Base-by-base conservation (phyloP, 108 stramenopile species). In the Cyclostephanos invisitatus region DNA sequence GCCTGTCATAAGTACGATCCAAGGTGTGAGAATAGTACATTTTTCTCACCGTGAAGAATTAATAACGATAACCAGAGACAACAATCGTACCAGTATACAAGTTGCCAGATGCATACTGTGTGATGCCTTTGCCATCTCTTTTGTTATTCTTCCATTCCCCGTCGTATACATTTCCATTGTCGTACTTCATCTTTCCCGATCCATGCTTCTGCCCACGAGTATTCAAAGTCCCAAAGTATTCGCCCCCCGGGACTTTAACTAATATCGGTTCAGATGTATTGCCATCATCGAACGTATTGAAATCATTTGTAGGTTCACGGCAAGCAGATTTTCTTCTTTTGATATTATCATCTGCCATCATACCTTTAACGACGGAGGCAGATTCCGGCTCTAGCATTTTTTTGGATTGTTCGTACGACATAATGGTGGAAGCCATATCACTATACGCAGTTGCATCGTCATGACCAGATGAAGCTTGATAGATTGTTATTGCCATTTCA, bases 181-280 rank as follows among this genome's bases (percentile, higher is more conserved):
- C 72, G 54, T 72, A 72, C 17, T 24, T 72, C 72, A 72, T 72
- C 32, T 56, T 72, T 11, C 72, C 72, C n/a, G 12, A 3, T 14
- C 72, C 72, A 54, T 72, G 72, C 44, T 72, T 64, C 36, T 72
- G 72, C 4, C 72, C 63, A 20, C 37, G 28, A 27, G 25, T 20
- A 69, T 76, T 76, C 28, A 69, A 21, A 10, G 60, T 61, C 7
- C 75, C 75, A 47, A 57, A 21, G 22, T 76, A 76, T 69, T 76
- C 75, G 17, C 75, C 68, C 24, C 75, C 75, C 0, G 75, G 75
- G 22, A 70, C 67, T 56, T 70, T 76, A 6, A 76, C 61, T 18
- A 37, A 56, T 54, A 28, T 62, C 8, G 47, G 28, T n/a, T 53
- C 62, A 29, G 54, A 35, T 5, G 54, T 20, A 54, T 0, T 28